Evolutionary conservation across 768 basidiomycete species (phyloP).

Genomic region (Lentinula guzmanii): DNA sequence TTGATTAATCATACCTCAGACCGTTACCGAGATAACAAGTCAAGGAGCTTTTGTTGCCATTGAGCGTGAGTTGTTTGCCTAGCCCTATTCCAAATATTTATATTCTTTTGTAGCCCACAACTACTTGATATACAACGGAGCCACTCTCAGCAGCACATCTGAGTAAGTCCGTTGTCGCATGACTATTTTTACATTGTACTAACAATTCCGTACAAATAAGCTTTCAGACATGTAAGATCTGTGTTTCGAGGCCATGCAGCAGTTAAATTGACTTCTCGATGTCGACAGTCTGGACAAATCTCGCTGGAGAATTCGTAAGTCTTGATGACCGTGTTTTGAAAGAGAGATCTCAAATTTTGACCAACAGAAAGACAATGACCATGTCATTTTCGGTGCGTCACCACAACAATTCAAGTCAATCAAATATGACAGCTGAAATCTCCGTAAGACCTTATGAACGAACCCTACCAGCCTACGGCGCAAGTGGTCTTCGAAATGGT

Average conservation of each 20-base stretch:
- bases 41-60: constrained; percentile 54
- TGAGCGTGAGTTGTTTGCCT: constrained; percentile 35
- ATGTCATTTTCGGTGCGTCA: constrained; percentile 49
- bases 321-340: too few relatives aligned
- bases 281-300: constrained; percentile 47
- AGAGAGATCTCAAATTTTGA: not conserved
- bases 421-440: not conserved
- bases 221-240: constrained; percentile 42
- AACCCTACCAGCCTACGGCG: constrained; percentile 51
- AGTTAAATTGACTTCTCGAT: not conserved
- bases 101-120: constrained; percentile 41
- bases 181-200: not conserved
- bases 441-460: constrained; percentile 49
- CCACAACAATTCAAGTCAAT: not conserved
- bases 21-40: constrained; percentile 52
- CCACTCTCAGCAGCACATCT: constrained; percentile 40
- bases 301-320: constrained; percentile 49
- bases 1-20: constrained; percentile 21
- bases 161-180: constrained; percentile 26
- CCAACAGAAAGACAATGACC: constrained; percentile 27
- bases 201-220: constrained; percentile 14
- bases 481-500: constrained; percentile 42
- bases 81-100: not conserved
- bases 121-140: constrained; percentile 54
- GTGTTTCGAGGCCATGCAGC: not conserved